Evolutionary conservation across 1,284 basidiomycete species (phyloP).

Genomic region (Dichomitus squalens): DNA sequence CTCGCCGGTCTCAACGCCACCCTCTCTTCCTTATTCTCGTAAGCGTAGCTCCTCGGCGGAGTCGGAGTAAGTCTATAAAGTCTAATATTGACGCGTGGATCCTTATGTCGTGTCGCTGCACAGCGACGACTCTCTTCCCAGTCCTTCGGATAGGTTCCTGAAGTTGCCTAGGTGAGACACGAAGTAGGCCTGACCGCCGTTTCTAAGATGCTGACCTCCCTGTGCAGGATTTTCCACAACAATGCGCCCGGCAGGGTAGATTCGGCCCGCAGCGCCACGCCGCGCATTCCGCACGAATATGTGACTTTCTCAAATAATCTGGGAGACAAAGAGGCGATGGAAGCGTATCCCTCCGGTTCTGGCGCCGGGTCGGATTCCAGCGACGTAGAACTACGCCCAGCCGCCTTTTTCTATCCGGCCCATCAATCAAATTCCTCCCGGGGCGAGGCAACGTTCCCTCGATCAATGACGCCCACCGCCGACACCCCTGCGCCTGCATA

Average conservation of each 20-base stretch:
- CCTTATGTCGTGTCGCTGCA: background rate
- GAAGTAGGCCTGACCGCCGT: background rate
- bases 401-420: background rate
- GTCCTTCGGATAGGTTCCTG: constrained; percentile 25
- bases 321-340: constrained; percentile 3
- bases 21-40: constrained; percentile 5
- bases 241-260: constrained; percentile 1
- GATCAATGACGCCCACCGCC: constrained; percentile 14
- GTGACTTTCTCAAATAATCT: background rate
- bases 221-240: constrained; percentile 10
- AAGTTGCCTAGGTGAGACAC: constrained; percentile 21
- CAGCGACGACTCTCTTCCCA: constrained; percentile 6
- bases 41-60: constrained; percentile 25
- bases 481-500: background rate
- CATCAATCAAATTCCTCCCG: constrained; percentile 19
- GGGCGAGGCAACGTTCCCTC: constrained; percentile 7
- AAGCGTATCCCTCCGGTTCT: constrained; percentile 1
- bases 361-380: constrained; percentile 17
- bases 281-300: background rate
- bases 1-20: constrained; percentile 11
- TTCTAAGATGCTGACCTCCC: constrained; percentile 2
- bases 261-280: constrained; percentile 5
- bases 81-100: constrained; percentile 1
- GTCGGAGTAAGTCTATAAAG: constrained; percentile 18
- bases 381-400: constrained; percentile 9